Evolutionary conservation across 2,329 filamentous ascomycete genomes (phyloP).

Genomic region (Hypoxylon sp.): DNA sequence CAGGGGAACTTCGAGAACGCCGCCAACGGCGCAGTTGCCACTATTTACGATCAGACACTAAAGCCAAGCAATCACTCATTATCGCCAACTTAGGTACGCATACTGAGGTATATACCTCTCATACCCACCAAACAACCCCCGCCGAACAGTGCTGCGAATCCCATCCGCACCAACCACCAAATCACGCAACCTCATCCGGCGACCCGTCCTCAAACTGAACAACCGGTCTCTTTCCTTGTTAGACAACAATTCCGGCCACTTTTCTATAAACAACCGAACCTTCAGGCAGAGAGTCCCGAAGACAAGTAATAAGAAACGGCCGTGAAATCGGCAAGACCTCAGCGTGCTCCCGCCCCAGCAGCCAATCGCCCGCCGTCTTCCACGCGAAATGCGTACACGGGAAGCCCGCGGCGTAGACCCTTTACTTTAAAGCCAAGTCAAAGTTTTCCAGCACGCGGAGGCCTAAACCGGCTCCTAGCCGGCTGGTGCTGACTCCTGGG

Average conservation of each 20-base stretch:
- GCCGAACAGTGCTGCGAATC: constrained; percentile 25
- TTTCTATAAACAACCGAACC: constrained; percentile 19
- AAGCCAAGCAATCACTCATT: background rate
- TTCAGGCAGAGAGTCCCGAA: constrained; percentile 19
- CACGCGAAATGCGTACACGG: constrained; percentile 26
- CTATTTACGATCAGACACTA: constrained; percentile 12
- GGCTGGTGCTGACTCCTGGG: constrained; percentile 17
- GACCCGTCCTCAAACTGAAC: constrained; percentile 25
- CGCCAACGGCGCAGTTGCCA: constrained; percentile 20
- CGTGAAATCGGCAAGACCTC: constrained; percentile 25
- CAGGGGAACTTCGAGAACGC: constrained; percentile 23
- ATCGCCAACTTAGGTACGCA: constrained; percentile 9
- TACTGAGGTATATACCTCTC: constrained; percentile 21
- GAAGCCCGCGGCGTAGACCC: constrained; percentile 23
- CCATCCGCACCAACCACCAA: constrained; percentile 25
- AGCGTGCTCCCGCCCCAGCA: constrained; percentile 21
- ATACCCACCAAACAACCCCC: constrained; percentile 20
- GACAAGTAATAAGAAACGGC: constrained; percentile 23
- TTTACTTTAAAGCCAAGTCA: constrained; percentile 10
- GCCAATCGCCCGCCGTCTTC: constrained; percentile 20
- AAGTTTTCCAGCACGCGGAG: constrained; percentile 25
- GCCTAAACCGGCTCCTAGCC: constrained; percentile 26
- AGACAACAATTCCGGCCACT: constrained; percentile 10
- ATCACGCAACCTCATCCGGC: constrained; percentile 22
- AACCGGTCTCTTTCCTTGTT: constrained; percentile 18